These are phyloP conservation scores for Monosporascus sp. DNA, from an alignment of 2,329 filamentous ascomycete species.

Conservation along the genomic window DNA sequence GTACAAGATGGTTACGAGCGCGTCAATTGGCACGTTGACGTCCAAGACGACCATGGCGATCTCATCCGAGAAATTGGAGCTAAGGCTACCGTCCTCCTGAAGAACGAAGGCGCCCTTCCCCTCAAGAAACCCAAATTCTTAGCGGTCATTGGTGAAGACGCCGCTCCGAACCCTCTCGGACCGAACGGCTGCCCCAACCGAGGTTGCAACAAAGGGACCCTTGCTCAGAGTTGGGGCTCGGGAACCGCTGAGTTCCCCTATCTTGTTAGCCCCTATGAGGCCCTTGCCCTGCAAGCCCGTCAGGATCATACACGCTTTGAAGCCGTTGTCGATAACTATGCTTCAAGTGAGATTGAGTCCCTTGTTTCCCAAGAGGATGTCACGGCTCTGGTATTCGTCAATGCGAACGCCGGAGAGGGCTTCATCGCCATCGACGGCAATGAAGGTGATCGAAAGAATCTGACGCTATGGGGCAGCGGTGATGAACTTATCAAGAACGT, in stretches of 20 bases:
- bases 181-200: constrained; percentile 76
- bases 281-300: constrained; percentile 59
- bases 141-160: constrained; percentile 78
- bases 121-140: constrained; percentile 73
- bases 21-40: constrained; percentile 79
- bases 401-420: constrained; percentile 80
- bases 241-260: constrained; percentile 73
- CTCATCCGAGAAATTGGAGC: constrained; percentile 74
- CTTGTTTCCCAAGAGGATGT: constrained; percentile 60
- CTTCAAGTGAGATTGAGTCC: constrained; percentile 54
- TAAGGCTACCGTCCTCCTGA: constrained; percentile 81
- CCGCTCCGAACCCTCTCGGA: constrained; percentile 67
- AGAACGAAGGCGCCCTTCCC: constrained; percentile 74
- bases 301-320: constrained; percentile 57
- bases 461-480: constrained; percentile 82
- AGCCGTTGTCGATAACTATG: constrained; percentile 62
- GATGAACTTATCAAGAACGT: constrained; percentile 80
- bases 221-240: constrained; percentile 77
- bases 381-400: constrained; percentile 82
- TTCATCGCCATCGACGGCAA: constrained; percentile 82
- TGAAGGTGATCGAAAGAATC: constrained; percentile 82
- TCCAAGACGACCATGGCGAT: constrained; percentile 67
- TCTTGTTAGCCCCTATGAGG: constrained; percentile 67
- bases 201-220: constrained; percentile 52
- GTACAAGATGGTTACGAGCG: constrained; percentile 58